A percentile compares a stretch with the other conserved stretches of the same genome.
Conservation (phyloP, 148 eudicot species). For the Nepenthes mirabilis region DNA sequence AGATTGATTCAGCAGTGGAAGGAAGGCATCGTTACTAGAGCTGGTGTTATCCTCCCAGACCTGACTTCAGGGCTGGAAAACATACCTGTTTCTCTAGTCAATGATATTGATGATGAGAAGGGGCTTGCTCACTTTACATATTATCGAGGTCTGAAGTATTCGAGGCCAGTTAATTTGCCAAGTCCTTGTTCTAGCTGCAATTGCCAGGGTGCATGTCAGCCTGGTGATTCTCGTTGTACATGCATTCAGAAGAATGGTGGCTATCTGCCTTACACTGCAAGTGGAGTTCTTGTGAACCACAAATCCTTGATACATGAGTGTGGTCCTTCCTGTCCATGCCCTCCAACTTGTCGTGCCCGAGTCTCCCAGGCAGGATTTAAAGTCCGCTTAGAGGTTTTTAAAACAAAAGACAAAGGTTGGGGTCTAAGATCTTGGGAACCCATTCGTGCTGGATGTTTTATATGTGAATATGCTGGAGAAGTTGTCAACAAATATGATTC, state of each 20-base stretch:
- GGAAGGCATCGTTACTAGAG: constrained; percentile 7
- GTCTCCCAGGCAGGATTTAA: constrained; percentile 8
- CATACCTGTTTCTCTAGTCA: constrained; percentile 19
- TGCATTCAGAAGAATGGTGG: constrained; percentile 15
- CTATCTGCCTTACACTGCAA: constrained; percentile 7
- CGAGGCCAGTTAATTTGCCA: constrained; percentile 4
- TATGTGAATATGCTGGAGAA: constrained; percentile 29
- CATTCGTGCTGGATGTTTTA: constrained; percentile 24
- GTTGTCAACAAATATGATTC: constrained; percentile 1
- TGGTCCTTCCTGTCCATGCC: constrained; percentile 13
- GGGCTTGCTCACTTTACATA: constrained; percentile 19
- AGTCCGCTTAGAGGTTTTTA: constrained; percentile 12
- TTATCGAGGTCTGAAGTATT: constrained; percentile 3
- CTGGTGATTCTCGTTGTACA: constrained; percentile 10
- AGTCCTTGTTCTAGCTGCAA: constrained; percentile 11
- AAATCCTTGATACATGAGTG: constrained; percentile 14
- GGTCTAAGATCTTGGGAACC: constrained; percentile 26
- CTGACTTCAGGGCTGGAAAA: constrained; percentile 19
- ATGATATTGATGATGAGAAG: constrained; percentile 20
- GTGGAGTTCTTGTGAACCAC: constrained; percentile 4
- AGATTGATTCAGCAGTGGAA: constrained; percentile 18
- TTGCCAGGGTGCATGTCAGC: constrained; percentile 11
- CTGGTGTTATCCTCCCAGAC: constrained; percentile 16
- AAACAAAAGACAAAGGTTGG: constrained; percentile 18
- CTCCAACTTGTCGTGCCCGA: constrained; percentile 8